These are phyloP conservation scores for Entomophthora muscae DNA, from an alignment of 371 early-diverging fungal genomes.

Conservation along the genomic window DNA sequence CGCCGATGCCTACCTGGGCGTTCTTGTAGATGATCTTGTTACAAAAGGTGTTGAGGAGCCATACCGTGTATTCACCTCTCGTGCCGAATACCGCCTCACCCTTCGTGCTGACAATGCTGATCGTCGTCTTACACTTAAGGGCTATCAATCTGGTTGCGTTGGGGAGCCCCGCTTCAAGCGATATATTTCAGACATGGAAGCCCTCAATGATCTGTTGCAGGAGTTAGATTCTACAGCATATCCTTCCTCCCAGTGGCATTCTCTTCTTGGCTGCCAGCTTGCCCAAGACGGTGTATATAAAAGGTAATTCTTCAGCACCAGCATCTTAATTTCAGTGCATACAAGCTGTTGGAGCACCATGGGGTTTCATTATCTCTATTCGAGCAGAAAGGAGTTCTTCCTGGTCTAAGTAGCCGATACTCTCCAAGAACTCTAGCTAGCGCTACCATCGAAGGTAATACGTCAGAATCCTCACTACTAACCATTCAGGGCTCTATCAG, in stretches of 20 bases:
- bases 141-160: constrained; percentile 12
- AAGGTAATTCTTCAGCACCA: neutral
- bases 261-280: neutral
- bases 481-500: neutral
- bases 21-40: constrained; percentile 66
- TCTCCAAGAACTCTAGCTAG: neutral
- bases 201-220: neutral
- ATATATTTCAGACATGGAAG: neutral
- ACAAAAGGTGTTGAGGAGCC: constrained; percentile 75
- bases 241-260: neutral
- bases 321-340: neutral
- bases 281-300: neutral
- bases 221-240: neutral
- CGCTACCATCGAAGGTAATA: neutral
- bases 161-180: neutral
- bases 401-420: neutral
- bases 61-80: constrained; percentile 65
- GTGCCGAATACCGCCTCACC: constrained; percentile 65
- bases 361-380: neutral
- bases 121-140: constrained; percentile 44
- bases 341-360: neutral
- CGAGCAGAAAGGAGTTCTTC: neutral
- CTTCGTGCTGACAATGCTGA: constrained; percentile 73
- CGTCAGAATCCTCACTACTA: neutral
- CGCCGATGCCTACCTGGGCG: constrained; percentile 71